Base-by-base conservation (phyloP, 495 filamentous ascomycete species). In the Penicillium pancosmium region DNA sequence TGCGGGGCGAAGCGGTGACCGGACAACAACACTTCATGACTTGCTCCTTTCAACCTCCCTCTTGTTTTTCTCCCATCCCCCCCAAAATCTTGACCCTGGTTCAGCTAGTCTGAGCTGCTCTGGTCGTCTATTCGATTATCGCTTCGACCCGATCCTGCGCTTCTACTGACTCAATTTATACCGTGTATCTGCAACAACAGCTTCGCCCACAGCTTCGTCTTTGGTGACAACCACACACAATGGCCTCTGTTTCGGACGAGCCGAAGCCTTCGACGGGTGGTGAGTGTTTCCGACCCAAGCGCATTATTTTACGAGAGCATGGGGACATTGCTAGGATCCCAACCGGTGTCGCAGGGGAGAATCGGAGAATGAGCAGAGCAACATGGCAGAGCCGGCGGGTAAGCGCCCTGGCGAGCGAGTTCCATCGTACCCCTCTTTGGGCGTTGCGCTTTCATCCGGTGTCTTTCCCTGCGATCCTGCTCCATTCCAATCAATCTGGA, bases 1-100 rank as follows among this genome's bases (percentile, higher is more conserved):
- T 62, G 63, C 63, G 63, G 63, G 63, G 59, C 59, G 55, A 52
- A 65, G 63, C 63, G 63, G 63, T 65, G 63, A 62, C 62, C 57
- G 18, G 23, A 31, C 52, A 50, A 55, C 61, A 60, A 60, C 56
- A 52, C 41, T 44, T 46, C n/a, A 44, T 16, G 41, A 54, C 43
- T 44, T 44, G 44, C 31, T 62, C 31, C 44, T 50, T 38, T 41
- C 46, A 16, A 33, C 38, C 25, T 46, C 47, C 49, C 36, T 23
- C 23, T 23, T 50, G 31, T 46, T 43, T 21, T 48, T 40, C 25
- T 49, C 38, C 33, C 49, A 54, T 25, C 61, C 35, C 7, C 38
- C 6, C 23, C 44, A 52, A 27, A 4, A 9, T n/a, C 34, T 57
- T 55, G 43, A 40, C 51, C 46, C 23, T 51, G 56, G 51, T 60